Evolutionary conservation across 2,329 filamentous ascomycete species (phyloP).

Genomic region (Cercospora nicotianae): DNA sequence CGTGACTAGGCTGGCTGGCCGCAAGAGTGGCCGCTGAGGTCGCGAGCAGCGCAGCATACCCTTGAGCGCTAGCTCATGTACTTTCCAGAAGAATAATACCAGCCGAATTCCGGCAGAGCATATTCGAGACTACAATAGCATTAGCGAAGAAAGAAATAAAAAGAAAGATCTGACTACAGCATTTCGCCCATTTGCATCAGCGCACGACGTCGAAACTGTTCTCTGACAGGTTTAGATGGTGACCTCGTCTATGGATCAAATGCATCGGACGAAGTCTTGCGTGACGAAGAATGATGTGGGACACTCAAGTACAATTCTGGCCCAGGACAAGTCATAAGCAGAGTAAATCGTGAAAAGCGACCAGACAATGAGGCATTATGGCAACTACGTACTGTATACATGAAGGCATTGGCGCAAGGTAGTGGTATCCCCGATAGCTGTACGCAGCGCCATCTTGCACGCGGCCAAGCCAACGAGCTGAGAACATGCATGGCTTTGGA

Average conservation of each 20-base stretch:
- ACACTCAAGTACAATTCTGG: not conserved
- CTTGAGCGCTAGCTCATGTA: not conserved
- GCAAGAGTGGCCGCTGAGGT: not conserved
- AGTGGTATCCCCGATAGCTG: not conserved
- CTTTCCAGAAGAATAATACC: not conserved
- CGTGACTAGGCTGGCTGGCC: not conserved
- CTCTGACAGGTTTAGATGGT: not conserved
- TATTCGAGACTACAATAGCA: slow-evolving; percentile 8
- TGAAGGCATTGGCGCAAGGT: not conserved
- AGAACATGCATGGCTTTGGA: not conserved
- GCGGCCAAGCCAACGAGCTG: not conserved
- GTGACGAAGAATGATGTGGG: not conserved
- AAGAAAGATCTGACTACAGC: not conserved
- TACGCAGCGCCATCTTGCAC: not conserved
- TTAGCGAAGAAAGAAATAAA: slow-evolving; percentile 3
- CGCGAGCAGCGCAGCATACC: not conserved
- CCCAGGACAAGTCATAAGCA: not conserved
- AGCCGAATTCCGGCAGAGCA: not conserved
- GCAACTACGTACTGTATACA: not conserved
- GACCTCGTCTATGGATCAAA: not conserved
- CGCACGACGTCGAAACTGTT: not conserved
- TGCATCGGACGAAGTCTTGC: not conserved
- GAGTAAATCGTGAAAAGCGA: not conserved
- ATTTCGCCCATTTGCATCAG: not conserved
- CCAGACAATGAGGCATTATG: not conserved